Evolutionary conservation across 495 filamentous ascomycete genomes (phyloP), one percentile per base, ranked within the genome.

Genomic region (Penicillium crystallinum): DNA sequence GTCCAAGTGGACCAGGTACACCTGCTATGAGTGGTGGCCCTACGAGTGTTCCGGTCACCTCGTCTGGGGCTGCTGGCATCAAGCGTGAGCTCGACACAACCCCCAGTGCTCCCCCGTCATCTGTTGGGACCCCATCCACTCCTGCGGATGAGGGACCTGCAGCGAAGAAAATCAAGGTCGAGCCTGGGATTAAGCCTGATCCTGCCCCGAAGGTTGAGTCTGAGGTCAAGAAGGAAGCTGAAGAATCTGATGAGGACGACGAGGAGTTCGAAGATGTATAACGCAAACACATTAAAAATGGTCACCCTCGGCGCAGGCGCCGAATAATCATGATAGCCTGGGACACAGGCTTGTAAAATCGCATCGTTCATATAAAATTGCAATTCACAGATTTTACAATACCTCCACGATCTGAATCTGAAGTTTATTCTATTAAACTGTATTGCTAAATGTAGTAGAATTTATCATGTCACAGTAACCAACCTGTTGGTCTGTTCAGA

Each of bases 231-330:
- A 64, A 68, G 48, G 70, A 69, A 17, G 72, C 68, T 39, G 59
- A 63, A 15, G 63, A 74, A 34, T 79, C 76, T 2, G 77, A 79
- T 47, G 77, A 81, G 37, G 76, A 79, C 33, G 77, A 80, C 2
- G 77, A 77, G 36, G 74, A 78, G 34, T 81, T 81, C 43, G 77
- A 79, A 43, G 76, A 81, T 53, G 77, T 75, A 8, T 74, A 44
- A 55, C 9, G 39, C 12, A 15, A 46, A 18, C 1, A 35, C n/a
- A n/a, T 33, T 11, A 25, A 36, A 35, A 35, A 27, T 14, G 15
- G 49, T 27, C 18, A 29, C 10, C 6, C 29, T 48, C 11, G 58
- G 57, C 57, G 57, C 57, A 45, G 57, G 57, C 53, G 57, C 54
- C 54, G 21, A 47, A 42, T 50, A 42, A 50, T 42, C 8, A 29